Evolutionary conservation across 805 yeast species (phyloP), one percentile per base, ranked within the genome.

Genomic region (Kuraishia molischiana): DNA sequence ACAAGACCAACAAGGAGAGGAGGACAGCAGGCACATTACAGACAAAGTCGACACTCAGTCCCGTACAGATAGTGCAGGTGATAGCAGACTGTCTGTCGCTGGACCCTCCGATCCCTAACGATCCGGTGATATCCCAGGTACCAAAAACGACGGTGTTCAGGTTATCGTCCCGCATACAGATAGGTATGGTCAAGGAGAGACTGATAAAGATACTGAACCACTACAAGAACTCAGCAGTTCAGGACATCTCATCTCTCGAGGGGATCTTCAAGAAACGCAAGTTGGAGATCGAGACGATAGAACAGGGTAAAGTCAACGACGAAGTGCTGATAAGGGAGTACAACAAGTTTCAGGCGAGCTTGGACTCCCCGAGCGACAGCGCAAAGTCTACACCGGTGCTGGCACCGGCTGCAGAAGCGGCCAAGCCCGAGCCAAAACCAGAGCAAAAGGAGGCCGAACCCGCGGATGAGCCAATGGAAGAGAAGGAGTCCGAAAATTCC

Each of bases 241-340:
- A 46, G 14, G 63, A 58, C 28, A 55, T 60, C 41, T 64, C 69
- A 19, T 53, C 53, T 40, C 58, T 66, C 11, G 74, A 68, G 42
- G 43, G 45, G 24, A 54, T 50, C 13, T 66, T 61, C 48, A 55
- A 54, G 30, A 47, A 38, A 15, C 59, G 57, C 32, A 53, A 56
- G 33, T 45, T 46, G 10, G 72, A 67, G 39, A 65, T 68, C 5
- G 62, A 59, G 19, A 48, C 54, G 44, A 64, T 68, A 13, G 69
- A 64, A 36, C 50, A 52, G 28, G 72, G 72, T 1, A 57, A 57
- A 37, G 51, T 66, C 44, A 67, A 65, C 32, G 61, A 60, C 22
- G 53, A 57, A 29, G 45, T 52, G 13, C 41, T 61, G 14, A 39
- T 46, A 15, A 42, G 48, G 31, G 63, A 58, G 41, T 50, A 52